Evolutionary conservation across 2,329 filamentous ascomycete genomes (phyloP).

Genomic region (Fusarium solani-melongenae): DNA sequence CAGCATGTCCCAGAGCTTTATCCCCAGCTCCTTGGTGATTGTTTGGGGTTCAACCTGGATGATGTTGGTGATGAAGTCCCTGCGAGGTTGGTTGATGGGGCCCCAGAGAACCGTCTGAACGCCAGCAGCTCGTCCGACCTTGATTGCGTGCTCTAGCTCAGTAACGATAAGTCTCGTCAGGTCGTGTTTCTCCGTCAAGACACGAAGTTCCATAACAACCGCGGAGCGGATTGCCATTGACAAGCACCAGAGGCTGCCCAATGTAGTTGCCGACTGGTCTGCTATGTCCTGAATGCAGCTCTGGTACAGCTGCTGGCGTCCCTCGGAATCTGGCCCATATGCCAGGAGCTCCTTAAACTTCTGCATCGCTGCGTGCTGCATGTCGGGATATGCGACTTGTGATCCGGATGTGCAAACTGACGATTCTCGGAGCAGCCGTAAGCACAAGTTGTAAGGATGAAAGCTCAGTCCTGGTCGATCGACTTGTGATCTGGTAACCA

Average conservation of each 20-base stretch:
- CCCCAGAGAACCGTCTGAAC: slow-evolving; percentile 60
- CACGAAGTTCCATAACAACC: slow-evolving; percentile 62
- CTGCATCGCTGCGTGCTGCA: slow-evolving; percentile 72
- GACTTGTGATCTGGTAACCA: slow-evolving; percentile 57
- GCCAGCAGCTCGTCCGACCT: slow-evolving; percentile 46
- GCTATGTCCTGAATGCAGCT: slow-evolving; percentile 77
- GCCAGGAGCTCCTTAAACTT: slow-evolving; percentile 71
- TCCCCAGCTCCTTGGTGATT: slow-evolving; percentile 71
- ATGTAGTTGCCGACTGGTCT: slow-evolving; percentile 69
- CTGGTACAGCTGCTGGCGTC: slow-evolving; percentile 71
- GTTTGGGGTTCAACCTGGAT: slow-evolving; percentile 70
- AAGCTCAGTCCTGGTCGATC: slow-evolving; percentile 49
- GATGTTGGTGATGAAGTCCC: slow-evolving; percentile 67
- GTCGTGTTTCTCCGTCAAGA: slow-evolving; percentile 70
- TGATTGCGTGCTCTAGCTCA: slow-evolving; percentile 69
- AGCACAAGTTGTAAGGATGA: slow-evolving; percentile 62
- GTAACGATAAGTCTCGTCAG: slow-evolving; percentile 71
- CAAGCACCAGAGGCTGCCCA: slow-evolving; percentile 79
- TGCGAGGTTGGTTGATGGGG: slow-evolving; percentile 62
- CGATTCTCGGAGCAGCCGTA: slow-evolving; percentile 79
- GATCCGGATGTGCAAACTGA: slow-evolving; percentile 65
- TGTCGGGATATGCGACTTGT: slow-evolving; percentile 67
- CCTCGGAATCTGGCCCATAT: slow-evolving; percentile 63
- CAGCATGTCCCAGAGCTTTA: slow-evolving; percentile 76
- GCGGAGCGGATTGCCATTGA: slow-evolving; percentile 59